phyloP scores from a whole-genome alignment of 352 stramenopile species.

The Phytophthora citrophthora region DNA sequence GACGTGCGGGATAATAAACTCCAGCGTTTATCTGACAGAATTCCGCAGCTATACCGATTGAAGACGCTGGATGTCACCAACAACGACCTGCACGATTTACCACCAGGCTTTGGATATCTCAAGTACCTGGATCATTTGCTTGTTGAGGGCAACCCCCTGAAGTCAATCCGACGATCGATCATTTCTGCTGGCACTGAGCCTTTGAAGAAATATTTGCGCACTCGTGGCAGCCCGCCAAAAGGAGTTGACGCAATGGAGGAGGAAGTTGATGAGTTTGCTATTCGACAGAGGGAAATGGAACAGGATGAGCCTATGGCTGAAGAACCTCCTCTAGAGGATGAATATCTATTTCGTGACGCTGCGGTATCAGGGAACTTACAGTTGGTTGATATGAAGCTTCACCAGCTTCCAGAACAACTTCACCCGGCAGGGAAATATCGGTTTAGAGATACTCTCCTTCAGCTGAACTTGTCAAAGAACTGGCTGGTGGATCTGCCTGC shows the following conservation, averaged over 20 bases:
- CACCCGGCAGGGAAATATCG: slow-evolving; percentile 51
- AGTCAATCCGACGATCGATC: slow-evolving; percentile 72
- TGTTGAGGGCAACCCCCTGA: slow-evolving; percentile 79
- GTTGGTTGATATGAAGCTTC: slow-evolving; percentile 61
- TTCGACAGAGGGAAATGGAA: slow-evolving; percentile 49
- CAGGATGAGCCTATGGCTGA: slow-evolving; percentile 43
- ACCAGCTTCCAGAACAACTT: slow-evolving; percentile 49
- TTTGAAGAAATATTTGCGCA: slow-evolving; percentile 87
- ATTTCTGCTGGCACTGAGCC: slow-evolving; percentile 70
- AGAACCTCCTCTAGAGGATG: slow-evolving; percentile 37
- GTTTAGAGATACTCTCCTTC: slow-evolving; percentile 57
- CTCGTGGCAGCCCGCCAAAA: slow-evolving; percentile 62
- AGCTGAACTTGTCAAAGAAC: slow-evolving; percentile 80
- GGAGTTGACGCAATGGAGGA: slow-evolving; percentile 70
- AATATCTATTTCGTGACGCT: slow-evolving; percentile 77
- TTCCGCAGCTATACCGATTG: slow-evolving; percentile 68
- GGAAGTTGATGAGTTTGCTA: slow-evolving; percentile 74
- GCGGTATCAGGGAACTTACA: slow-evolving; percentile 60
- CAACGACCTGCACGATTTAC: slow-evolving; percentile 80
- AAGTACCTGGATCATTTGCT: slow-evolving; percentile 79
- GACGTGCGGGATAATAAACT: slow-evolving; percentile 87
- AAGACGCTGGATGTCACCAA: slow-evolving; percentile 89
- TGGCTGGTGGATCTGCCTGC: slow-evolving; percentile 49
- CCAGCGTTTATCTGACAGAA: slow-evolving; percentile 51
- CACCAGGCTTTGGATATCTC: slow-evolving; percentile 72